Base-by-base conservation (phyloP, 78 protist genomes). In the Emiliania huxleyi region DNA sequence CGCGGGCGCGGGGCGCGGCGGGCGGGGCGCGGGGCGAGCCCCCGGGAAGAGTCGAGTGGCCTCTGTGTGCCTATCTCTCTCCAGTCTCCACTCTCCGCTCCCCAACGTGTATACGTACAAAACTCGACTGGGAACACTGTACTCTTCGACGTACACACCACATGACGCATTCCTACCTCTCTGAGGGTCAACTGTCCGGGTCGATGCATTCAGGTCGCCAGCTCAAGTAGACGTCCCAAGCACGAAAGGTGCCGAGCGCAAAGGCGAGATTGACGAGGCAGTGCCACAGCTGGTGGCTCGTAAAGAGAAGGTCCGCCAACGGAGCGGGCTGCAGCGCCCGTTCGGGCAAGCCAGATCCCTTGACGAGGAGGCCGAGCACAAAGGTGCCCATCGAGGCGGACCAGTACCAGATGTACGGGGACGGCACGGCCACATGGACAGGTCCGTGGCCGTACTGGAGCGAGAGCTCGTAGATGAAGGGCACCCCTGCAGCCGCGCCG, bases 281-380 rank as follows among this genome's bases (percentile, higher is more conserved):
- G 46, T 79, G 87, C 87, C 87, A 79, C 8, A 79, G 23, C n/a
- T 79, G 87, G 48, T 79, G 87, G 49, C n/a, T 22, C 46, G 45
- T 1, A 5, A 6, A 12, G 35, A 37, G 2, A 35, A 42, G 0
- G 48, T 79, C 87, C 12, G 2, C n/a, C 83, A 18, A 73, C 19
- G 37, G 43, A n/a, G n/a, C n/a, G 2, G 19, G 83, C 18, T 73
- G 83, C 8, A 79, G 1, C 26, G 49, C 49, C 19, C 48, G 43
- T 49, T 79, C 87, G 15, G 87, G 87, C 87, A 79, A 1, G 35
- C 1, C 19, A n/a, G 87, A 11, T 35, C 29, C 19, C 87, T 79
- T 79, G 87, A 79, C 87, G 35, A 79, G 49, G 18, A 79, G 48
- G 21, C 52, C 87, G n/a, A 79, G 19, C 19, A 42, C 15, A 42